Base-by-base conservation (phyloP, 116 monocot species). In the Iris pallida region DNA sequence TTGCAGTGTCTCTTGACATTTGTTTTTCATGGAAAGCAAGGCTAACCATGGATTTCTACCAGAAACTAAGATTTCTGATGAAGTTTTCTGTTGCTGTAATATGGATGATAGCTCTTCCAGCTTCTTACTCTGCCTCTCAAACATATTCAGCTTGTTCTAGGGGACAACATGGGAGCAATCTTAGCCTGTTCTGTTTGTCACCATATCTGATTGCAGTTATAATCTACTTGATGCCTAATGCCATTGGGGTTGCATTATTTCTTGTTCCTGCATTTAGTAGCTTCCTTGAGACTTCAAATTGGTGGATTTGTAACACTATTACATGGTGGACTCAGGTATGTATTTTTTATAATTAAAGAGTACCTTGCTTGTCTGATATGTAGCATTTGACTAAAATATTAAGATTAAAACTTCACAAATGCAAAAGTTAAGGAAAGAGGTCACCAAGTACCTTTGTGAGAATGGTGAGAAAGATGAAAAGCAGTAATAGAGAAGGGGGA, bases 311-410 rank as follows among this genome's bases (percentile, higher is more conserved):
- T 43, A 83, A 72, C 15, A 44, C 86, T 45, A 40, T 88, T 43
- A 76, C 85, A 19, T 92, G 92, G 92, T 88, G 83, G 85, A 66
- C 64, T 53, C 85, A 92, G 71, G 92, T 85, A 82, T 64, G 57
- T 16, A 64, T 18, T 59, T 59, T 59, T 58, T 20, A 53, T 59
- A 45, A 15, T 58, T 55, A 18, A 18, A 15, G 9, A 57, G 7
- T 47, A 11, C 58, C 57, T 45, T 57, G 65, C 5, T 11, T 18
- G 47, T 4, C 41, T 41, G 12, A 57, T 17, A 57, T 16, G 14
- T 62, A 45, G 7, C 30, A 30, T 30, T 30, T 30, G 30, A 30
- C 30, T 30, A 30, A 30, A 30, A 30, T 30, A 30, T 30, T 30
- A 30, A 30, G 44, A n/a, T 61, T 44, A 43, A 44, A 61, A 44